phyloP scores from a whole-genome alignment of 1,139 yeast species.

The Yamadazyma triangularis region DNA sequence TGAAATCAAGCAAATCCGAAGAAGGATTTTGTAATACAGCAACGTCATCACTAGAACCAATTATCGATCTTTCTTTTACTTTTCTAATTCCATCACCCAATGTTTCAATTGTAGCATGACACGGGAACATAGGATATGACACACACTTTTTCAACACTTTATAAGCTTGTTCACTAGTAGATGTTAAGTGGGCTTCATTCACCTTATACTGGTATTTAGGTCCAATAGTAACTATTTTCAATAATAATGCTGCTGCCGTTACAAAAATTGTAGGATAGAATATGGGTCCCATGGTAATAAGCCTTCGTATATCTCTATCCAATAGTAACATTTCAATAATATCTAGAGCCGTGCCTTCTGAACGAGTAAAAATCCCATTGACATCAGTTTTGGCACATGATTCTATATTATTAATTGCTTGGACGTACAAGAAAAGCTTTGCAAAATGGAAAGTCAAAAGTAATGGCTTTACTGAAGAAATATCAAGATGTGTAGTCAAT shows the following conservation, averaged over 20 bases:
- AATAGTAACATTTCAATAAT: constrained; percentile 6
- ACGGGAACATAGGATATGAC: constrained; percentile 1
- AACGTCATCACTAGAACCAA: no score
- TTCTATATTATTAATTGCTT: constrained; percentile 5
- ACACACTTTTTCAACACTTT: constrained; percentile 1
- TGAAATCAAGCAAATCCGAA: constrained; percentile 1
- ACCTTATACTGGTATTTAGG: constrained; percentile 2
- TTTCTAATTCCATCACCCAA: constrained; percentile 4
- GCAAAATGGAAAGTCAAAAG: constrained; percentile 6
- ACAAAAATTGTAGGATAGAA: constrained; percentile 8
- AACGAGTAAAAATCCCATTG: not conserved
- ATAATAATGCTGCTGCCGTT: constrained; percentile 5
- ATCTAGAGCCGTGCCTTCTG: constrained; percentile 6
- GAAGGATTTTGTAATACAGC: no score
- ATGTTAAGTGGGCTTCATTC: constrained; percentile 3
- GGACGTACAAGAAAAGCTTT: constrained; percentile 5
- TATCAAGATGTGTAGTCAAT: constrained; percentile 5
- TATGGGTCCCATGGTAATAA: constrained; percentile 5
- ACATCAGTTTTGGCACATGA: no score
- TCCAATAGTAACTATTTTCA: constrained; percentile 4
- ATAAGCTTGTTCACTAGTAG: constrained; percentile 3
- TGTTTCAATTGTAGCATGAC: constrained; percentile 2
- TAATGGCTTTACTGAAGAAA: constrained; percentile 5
- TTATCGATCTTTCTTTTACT: constrained; percentile 3
- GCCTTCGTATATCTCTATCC: constrained; percentile 5